Percentiles rank a stretch among this genome's conserved stretches.
phyloP scores from a whole-genome alignment of 2,329 filamentous ascomycete species.

The Alternaria gaisen region DNA sequence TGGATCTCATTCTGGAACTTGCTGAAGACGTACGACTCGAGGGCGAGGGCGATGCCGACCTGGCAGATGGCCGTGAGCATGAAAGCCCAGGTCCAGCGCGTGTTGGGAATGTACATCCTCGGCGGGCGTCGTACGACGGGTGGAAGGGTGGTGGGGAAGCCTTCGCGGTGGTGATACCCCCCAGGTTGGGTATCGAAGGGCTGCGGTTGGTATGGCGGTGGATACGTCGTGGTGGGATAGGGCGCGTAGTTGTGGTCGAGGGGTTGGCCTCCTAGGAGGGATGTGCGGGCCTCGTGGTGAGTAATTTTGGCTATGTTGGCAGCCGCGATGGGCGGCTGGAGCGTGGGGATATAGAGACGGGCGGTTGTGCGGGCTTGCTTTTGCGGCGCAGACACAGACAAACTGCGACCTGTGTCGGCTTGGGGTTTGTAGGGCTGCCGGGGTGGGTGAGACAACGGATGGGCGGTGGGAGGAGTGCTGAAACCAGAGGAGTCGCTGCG shows the following conservation, averaged over 20 bases:
- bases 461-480: conserved; percentile 19
- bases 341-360: conserved; percentile 30
- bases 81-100: conserved; percentile 89
- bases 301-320: conserved; percentile 59
- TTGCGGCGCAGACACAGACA: conserved; percentile 21
- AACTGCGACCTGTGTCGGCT: conserved; percentile 23
- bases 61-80: conserved; percentile 77
- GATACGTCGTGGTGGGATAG: conserved; percentile 42
- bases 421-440: conserved; percentile 31
- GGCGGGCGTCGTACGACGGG: conserved; percentile 43
- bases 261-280: conserved; percentile 66
- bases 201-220: conserved; percentile 53
- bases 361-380: conserved; percentile 15
- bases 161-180: conserved; percentile 57
- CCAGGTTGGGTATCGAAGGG: conserved; percentile 58
- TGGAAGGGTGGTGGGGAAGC: conserved; percentile 54
- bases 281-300: conserved; percentile 65
- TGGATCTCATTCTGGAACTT: conserved; percentile 75
- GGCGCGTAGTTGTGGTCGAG: conserved; percentile 61
- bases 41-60: conserved; percentile 78
- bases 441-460: conserved; percentile 41
- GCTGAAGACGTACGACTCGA: conserved; percentile 89
- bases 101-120: conserved; percentile 78
- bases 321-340: conserved; percentile 50
- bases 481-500: conserved; percentile 26